Base-by-base conservation (phyloP, 805 yeast genomes). In the Saccharomycopsis capsularis region DNA sequence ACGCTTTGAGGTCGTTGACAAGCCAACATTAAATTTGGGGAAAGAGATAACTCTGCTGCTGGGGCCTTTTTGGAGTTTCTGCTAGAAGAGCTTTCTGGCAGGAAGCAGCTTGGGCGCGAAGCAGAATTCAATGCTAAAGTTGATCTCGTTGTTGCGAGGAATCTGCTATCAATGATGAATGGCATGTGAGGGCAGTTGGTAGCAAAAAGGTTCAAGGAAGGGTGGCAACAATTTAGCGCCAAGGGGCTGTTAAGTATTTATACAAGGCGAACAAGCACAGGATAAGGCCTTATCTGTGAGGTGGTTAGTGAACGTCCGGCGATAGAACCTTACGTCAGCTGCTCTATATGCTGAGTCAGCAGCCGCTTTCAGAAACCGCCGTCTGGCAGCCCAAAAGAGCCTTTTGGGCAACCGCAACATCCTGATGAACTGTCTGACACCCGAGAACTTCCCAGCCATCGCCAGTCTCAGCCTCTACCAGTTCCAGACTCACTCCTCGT, bases 111-210 rank as follows among this genome's bases (percentile, higher is more conserved):
- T 47, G 15, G 48, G 51, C 24, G 18, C 37, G 21, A 51, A 51
- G 22, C 47, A 32, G 3, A 45, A 37, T 11, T 51, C 48, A 24
- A 51, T 27, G 19, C 40, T 35, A 36, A 40, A 44, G 30, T 43
- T 36, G 13, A 47, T 36, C 21, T 47, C 46, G 37, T 47, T 51
- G 35, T 47, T 40, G 51, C 48, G 13, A 51, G 51, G 32, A 47
- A 40, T 13, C 54, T 25, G 30, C 32, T 34, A 16, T 46, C 51
- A 16, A 21, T 40, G 16, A 36, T 7, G 11, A 36, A 29, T 9
- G 43, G 9, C 42, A 37, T 23, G 16, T n/a, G 23, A 21, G 42
- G 7, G 15, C 25, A 21, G 15, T 6, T 7, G 13, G 32, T 13
- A 27, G 32, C 13, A 7, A 7, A 13, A 27, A 13, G 7, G 32